phyloP scores from a whole-genome alignment of 208 protist genomes.

The Trypanosoma congolense region DNA sequence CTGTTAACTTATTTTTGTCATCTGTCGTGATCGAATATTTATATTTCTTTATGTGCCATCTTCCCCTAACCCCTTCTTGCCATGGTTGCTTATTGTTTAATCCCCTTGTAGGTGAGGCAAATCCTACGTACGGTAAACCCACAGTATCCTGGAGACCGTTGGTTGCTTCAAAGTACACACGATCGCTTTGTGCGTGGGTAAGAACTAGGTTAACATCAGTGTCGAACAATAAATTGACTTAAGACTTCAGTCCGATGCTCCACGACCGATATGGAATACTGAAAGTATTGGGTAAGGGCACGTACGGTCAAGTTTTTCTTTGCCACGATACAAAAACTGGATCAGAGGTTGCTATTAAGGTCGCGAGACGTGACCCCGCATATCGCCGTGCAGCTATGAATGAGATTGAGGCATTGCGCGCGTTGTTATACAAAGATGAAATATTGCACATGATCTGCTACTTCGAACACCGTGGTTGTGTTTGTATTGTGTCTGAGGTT shows the following conservation, averaged over 20 bases:
- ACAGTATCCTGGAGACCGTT: too few species aligned
- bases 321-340: constrained; percentile 83
- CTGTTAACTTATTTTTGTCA: too few species aligned
- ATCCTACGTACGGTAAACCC: too few species aligned
- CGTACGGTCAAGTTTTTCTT: constrained; percentile 87
- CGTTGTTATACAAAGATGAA: constrained; percentile 39
- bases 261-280: constrained; percentile 58
- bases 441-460: constrained; percentile 52
- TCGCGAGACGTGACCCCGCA: constrained; percentile 66
- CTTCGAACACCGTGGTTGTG: constrained; percentile 71
- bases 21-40: too few species aligned
- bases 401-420: constrained; percentile 61
- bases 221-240: too few species aligned
- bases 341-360: constrained; percentile 78
- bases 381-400: constrained; percentile 82
- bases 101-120: too few species aligned
- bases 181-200: neutral
- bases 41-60: too few species aligned
- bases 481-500: constrained; percentile 86
- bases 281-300: constrained; percentile 84
- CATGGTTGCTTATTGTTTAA: too few species aligned
- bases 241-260: constrained; percentile 6
- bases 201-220: too few species aligned
- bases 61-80: too few species aligned
- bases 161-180: neutral